Base-by-base conservation (phyloP, 1,284 basidiomycete genomes). In the Golubevia pallescens region DNA sequence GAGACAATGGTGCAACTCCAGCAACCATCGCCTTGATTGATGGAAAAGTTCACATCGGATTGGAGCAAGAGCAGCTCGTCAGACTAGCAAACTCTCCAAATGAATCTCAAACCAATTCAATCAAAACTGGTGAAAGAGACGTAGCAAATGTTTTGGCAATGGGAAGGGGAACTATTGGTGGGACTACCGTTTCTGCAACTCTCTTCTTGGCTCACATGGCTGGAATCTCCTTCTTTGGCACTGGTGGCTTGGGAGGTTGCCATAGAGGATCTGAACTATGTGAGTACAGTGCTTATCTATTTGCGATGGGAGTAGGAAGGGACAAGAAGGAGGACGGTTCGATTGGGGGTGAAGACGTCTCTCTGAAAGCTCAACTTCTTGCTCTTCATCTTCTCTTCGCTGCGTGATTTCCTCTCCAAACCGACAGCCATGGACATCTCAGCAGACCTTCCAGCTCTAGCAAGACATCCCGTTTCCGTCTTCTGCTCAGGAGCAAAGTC, bases 401-500 rank as follows among this genome's bases (percentile, higher is more conserved):
- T n/a, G n/a, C n/a, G n/a, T n/a, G n/a, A 61, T 56, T 34, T 10
- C 24, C 32, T 14, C 38, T 4, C 21, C 20, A n/a, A 1, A 55
- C 7, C 16, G 42, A 48, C 28, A 95, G 93, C 93, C 21, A 91
- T 98, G 91, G 96, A 99, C 80, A 88, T 99, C 20, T 84, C 81
- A 3, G 80, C 82, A 20, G 82, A 85, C 61, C 67, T 85, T 52
- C 70, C 73, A 8, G 81, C 80, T 62, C 71, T 85, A 10, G 69
- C 73, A 2, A 70, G 81, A 13, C 81, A 81, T 1, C 80, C 73
- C 3, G 74, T 82, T 13, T 69, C 93, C 6, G 89, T 99, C 51
- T 91, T 99, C 21, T 97, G 95, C 53, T 93, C 95, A 1, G 97
- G 97, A 2, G 92, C 94, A 42, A 99, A 99, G 85, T 95, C 93